Percentiles rank a stretch among this genome's conserved stretches.
Evolutionary conservation across 2,329 filamentous ascomycete genomes (phyloP).

Genomic region (Claviceps maximensis): DNA sequence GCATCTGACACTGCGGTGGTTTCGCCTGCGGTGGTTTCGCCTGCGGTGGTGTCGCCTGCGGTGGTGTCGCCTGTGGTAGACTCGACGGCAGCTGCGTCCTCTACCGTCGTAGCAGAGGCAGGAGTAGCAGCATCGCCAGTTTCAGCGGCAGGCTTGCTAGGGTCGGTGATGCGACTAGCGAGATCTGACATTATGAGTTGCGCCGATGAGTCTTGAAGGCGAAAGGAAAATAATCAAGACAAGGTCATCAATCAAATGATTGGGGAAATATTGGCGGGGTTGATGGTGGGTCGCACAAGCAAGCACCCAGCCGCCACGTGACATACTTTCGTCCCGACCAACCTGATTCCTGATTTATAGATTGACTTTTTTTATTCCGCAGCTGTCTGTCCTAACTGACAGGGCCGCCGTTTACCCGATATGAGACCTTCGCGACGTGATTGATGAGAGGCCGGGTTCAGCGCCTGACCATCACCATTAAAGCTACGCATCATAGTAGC

Average conservation of each 20-base stretch:
- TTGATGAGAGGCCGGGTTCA: background rate
- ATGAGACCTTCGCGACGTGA: background rate
- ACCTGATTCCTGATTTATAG: too few species aligned
- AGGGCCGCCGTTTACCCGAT: background rate
- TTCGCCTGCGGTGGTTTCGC: background rate
- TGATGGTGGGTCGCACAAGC: background rate
- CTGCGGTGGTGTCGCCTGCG: background rate
- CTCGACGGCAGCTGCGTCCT: slow-evolving; percentile 2
- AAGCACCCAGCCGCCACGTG: background rate
- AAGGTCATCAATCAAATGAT: background rate
- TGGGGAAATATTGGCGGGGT: slow-evolving; percentile 1
- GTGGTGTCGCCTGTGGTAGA: background rate
- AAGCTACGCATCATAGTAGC: background rate
- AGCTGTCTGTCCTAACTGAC: too few species aligned
- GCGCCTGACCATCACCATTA: too few species aligned
- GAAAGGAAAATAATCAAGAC: background rate
- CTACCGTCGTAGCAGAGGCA: slow-evolving; percentile 1
- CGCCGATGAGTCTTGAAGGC: background rate
- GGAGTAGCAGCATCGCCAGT: background rate
- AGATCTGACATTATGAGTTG: slow-evolving; percentile 6
- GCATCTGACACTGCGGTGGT: background rate
- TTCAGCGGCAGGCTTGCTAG: background rate
- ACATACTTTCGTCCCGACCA: background rate
- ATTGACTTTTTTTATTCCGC: too few species aligned
- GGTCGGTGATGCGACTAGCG: slow-evolving; percentile 6